Base-by-base conservation (phyloP, 768 basidiomycete genomes). In the Collybia sordida region DNA sequence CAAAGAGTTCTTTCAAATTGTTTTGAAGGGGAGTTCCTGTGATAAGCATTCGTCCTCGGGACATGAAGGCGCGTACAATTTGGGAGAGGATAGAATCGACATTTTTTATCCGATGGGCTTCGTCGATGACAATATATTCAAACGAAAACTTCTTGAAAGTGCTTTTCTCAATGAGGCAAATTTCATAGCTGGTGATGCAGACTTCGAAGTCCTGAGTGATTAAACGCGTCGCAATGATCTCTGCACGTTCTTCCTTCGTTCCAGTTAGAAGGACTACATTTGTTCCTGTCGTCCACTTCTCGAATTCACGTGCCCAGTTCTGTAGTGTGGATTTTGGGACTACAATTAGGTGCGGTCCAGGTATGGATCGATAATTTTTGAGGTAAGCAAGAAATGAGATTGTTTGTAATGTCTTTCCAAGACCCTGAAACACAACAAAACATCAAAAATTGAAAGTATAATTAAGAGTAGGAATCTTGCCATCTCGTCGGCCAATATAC, bases 31-130 rank as follows among this genome's bases (percentile, higher is more conserved):
- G 96, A 4, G 96, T 99, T 15, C 95, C 97, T 2, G 96, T 99
- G 59, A 99, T 98, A 46, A 99, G 78, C 49, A 99, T 71, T 36
- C 97, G 78, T 0, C 93, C 95, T 24, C 95, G 82, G 37, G 89
- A 90, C 59, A 82, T 80, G 70, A 98, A 98, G 2, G 88, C 75
- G 42, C 96, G 83, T 42, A 98, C 93, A 61, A 99, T 98, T 69
- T 97, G 93, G 14, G 87, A 86, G 14, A 99, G 80, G 60, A 98
- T 88, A 11, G 93, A 96, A 66, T 98, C 93, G 58, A 96, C 94
- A 65, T 98, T 98, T 75, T 98, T 98, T 80, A 99, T 99, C 19
- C 97, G 88, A 63, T 99, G 96, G 0, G 96, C 96, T 71, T 99
- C 96, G 70, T 99, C 96, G 61, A 99, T 98, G 56, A 90, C 83